A percentile compares a stretch with the other conserved stretches of the same genome.
phyloP scores from a whole-genome alignment of 208 protist species.

The Leishmania braziliensis region DNA sequence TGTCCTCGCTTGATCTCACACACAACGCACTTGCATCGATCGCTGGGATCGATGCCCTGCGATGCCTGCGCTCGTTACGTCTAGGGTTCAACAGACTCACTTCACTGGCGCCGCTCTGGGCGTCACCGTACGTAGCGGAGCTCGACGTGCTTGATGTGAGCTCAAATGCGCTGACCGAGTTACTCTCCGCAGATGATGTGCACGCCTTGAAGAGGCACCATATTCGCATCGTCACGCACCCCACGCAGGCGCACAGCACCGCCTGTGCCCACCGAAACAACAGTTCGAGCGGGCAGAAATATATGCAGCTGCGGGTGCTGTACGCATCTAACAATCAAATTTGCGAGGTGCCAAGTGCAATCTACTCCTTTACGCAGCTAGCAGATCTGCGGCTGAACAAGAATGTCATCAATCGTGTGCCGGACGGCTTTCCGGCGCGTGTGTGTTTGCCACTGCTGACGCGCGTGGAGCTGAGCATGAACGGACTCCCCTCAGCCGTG shows the following conservation, averaged over 20 bases:
- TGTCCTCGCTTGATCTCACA: constrained; percentile 64
- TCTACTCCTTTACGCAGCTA: constrained; percentile 40
- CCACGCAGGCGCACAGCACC: constrained; percentile 13
- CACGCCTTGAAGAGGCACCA: constrained; percentile 15
- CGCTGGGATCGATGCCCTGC: constrained; percentile 51
- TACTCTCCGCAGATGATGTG: constrained; percentile 37
- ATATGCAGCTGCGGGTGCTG: constrained; percentile 48
- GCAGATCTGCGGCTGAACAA: constrained; percentile 41
- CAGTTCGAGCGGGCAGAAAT: constrained; percentile 9
- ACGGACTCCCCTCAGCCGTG: constrained; percentile 12
- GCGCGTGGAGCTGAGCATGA: constrained; percentile 33
- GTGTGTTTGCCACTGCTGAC: constrained; percentile 18
- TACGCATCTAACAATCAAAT: constrained; percentile 54
- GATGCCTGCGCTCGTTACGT: constrained; percentile 49
- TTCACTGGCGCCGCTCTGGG: constrained; percentile 57
- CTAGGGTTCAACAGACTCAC: constrained; percentile 59
- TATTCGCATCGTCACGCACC: constrained; percentile 17
- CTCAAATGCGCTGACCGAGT: constrained; percentile 44
- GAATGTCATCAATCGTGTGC: constrained; percentile 25
- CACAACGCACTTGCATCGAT: constrained; percentile 56
- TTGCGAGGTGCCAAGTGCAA: constrained; percentile 16
- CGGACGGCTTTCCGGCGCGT: constrained; percentile 24
- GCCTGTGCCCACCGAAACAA: constrained; percentile 4
- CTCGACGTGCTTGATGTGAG: constrained; percentile 73
- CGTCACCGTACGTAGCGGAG: constrained; percentile 27